Evolutionary conservation across 352 stramenopile genomes (phyloP).

Genomic region (Globisporangium radiosum): DNA sequence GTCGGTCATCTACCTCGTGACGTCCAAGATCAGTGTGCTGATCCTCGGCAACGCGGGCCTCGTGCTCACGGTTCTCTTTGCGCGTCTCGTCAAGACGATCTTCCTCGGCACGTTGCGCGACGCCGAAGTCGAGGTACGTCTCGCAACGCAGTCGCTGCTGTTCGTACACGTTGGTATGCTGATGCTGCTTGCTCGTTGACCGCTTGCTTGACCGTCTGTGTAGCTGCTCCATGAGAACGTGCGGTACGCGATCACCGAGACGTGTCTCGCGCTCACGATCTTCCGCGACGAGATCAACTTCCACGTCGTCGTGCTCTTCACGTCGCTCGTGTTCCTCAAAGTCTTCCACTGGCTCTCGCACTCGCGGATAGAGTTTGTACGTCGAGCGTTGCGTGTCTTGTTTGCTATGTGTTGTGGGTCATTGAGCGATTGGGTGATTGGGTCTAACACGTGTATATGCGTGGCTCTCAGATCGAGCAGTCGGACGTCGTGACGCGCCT

Average conservation of each 20-base stretch:
- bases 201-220: too few species aligned
- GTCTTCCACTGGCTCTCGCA: constrained; percentile 91
- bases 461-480: constrained; percentile 68
- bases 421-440: not conserved
- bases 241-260: constrained; percentile 97
- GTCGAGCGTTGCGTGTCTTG: constrained; percentile 11
- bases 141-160: not conserved
- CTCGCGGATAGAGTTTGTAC: constrained; percentile 83
- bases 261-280: constrained; percentile 98
- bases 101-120: constrained; percentile 82
- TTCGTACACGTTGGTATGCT: not conserved
- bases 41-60: constrained; percentile 94
- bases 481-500: constrained; percentile 71
- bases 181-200: not conserved
- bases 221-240: constrained; percentile 95
- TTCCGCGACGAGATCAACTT: constrained; percentile 97
- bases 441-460: too few species aligned
- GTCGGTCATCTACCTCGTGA: constrained; percentile 95
- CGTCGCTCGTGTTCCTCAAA: constrained; percentile 94
- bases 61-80: constrained; percentile 81
- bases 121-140: constrained; percentile 69
- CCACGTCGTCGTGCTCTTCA: constrained; percentile 93
- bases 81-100: constrained; percentile 75
- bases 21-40: constrained; percentile 94
- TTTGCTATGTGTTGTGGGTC: not conserved